These are phyloP conservation scores for Penicillium occitanis DNA, from an alignment of 2,329 filamentous ascomycete genomes.

Conservation along the genomic window DNA sequence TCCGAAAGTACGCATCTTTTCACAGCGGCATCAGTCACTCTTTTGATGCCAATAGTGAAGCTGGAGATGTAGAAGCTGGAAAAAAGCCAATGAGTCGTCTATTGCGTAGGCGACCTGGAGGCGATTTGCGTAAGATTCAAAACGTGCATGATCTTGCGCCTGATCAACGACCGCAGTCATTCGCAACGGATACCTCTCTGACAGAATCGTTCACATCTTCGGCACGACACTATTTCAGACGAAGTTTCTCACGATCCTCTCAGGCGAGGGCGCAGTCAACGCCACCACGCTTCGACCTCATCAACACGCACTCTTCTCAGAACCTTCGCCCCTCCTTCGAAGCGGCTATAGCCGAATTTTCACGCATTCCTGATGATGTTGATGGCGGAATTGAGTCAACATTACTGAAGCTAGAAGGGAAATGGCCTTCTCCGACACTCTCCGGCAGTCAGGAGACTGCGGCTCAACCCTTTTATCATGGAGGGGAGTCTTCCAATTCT, in stretches of 20 bases:
- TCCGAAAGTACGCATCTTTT: slow-evolving; percentile 48
- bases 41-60: slow-evolving; percentile 31
- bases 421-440: slow-evolving; percentile 48
- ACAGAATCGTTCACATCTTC: slow-evolving; percentile 31
- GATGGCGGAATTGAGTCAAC: slow-evolving; percentile 93
- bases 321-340: slow-evolving; percentile 73
- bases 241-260: slow-evolving; percentile 17
- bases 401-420: slow-evolving; percentile 86
- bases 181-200: slow-evolving; percentile 39
- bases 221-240: slow-evolving; percentile 16
- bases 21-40: slow-evolving; percentile 43
- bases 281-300: slow-evolving; percentile 39
- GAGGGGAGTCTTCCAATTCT: background rate
- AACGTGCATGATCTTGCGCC: slow-evolving; percentile 64
- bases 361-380: slow-evolving; percentile 82
- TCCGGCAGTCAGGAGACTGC: slow-evolving; percentile 4
- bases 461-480: background rate
- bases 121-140: slow-evolving; percentile 68
- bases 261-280: slow-evolving; percentile 22
- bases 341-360: slow-evolving; percentile 80
- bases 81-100: slow-evolving; percentile 48
- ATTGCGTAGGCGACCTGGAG: slow-evolving; percentile 70
- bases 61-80: slow-evolving; percentile 25
- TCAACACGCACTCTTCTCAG: slow-evolving; percentile 56
- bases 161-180: slow-evolving; percentile 36